Base-by-base conservation (phyloP, 2,329 filamentous ascomycete species). In the Cytospora leucostoma region DNA sequence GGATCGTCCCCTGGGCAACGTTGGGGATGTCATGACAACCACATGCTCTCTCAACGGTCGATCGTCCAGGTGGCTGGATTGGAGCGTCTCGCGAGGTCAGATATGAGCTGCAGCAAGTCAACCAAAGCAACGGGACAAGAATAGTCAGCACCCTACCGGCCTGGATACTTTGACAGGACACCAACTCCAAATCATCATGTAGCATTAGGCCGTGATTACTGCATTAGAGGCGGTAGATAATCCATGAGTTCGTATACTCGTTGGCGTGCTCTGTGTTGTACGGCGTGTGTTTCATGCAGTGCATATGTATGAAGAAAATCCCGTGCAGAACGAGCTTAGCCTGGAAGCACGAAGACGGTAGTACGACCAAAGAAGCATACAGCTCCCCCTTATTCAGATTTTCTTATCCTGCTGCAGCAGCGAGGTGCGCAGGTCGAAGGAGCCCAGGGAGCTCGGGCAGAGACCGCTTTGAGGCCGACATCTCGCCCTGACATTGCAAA, bases 401-500 rank as follows among this genome's bases (percentile, higher is more conserved):
- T 27, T 2, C 34, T 12, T 13, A 10, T 19, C 32, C 4, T 27
- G 17, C 27, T n/a, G 6, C 21, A 7, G 19, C 51, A 47, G 2
- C 27, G 27, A 27, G 27, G 27, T 47, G n/a, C 17, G 38, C 51
- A 4, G 44, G 17, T 34, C 21, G 49, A 21, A 47, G n/a, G 17
- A 19, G 44, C 10, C 17, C 13, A 19, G 10, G 40, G 10, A 52
- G 21, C n/a, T 32, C 7, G 19, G 38, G 57, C 11, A 34, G 21
- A 47, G 38, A 8, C 17, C 40, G 19, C 44, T 19, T 12, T 17
- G n/a, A 21, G 6, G 37, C 10, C 19, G 55, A 27, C 40, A n/a
- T 34, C 34, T 60, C 50, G 37, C 33, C 32, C 54, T 63, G 59
- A 57, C 37, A 47, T 55, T 56, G 53, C 61, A 64, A 66, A 50